A percentile compares a stretch with the other conserved stretches of the same genome.
phyloP scores from a whole-genome alignment of 208 protist genomes.

The Balamuthia mandrillaris region DNA sequence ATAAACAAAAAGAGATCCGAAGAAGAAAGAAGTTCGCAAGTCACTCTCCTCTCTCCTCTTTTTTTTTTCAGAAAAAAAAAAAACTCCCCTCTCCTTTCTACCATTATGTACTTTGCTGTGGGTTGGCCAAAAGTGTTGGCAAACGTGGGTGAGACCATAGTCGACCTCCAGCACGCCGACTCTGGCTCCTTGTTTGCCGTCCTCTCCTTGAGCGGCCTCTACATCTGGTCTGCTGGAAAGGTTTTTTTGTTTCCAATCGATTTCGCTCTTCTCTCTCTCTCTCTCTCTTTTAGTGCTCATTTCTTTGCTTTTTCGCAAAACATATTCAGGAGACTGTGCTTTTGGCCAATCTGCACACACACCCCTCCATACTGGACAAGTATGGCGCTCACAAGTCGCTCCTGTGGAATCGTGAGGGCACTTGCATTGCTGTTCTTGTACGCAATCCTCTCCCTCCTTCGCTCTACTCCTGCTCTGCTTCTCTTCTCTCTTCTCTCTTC shows the following conservation, averaged over 20 bases:
- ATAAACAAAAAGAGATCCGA: too few relatives aligned
- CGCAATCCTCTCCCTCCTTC: background rate
- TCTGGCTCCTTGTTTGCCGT: background rate
- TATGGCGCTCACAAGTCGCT: background rate
- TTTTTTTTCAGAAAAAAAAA: too few relatives aligned
- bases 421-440: background rate
- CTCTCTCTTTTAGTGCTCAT: background rate
- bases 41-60: too few relatives aligned
- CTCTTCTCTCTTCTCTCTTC: background rate
- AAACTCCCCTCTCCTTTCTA: too few relatives aligned
- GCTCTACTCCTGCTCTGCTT: background rate
- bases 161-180: background rate
- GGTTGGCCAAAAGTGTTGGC: background rate
- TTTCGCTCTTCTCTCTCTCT: background rate
- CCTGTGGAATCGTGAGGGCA: background rate
- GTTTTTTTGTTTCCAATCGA: background rate
- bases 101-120: slow-evolving; percentile 15
- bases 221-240: background rate
- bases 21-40: too few relatives aligned
- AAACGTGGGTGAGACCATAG: background rate
- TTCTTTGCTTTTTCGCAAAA: too few relatives aligned
- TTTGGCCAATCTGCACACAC: background rate
- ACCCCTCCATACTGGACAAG: too few relatives aligned
- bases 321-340: background rate
- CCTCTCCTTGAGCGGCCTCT: background rate